Evolutionary conservation across 192 early-diverging fungal species (phyloP), one percentile per base, ranked within the genome.

Genomic region (Helicostylum pulchrum): DNA sequence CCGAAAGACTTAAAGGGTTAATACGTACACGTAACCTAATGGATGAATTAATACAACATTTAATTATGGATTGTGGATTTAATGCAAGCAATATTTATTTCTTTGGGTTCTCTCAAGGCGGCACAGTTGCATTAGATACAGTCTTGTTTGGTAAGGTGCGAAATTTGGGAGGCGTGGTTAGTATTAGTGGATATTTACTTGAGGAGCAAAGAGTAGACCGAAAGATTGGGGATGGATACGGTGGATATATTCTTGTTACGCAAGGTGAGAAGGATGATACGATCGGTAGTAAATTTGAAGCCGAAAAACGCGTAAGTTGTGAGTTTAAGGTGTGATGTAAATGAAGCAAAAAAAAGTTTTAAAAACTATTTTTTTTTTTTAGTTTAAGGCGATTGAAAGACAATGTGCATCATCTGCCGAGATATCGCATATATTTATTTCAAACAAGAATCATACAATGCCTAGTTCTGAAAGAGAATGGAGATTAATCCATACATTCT

Each of bases 71-170:
- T 8, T 79, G 78, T 56, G 67, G 73, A n/a, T 86, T 78, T 63
- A 51, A 59, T 0, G 57, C 76, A 5, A 54, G 58, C 36, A 68
- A 76, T 20, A 79, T 90, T 31, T 80, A 84, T 45, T 54, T 92
- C 3, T 83, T 93, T 72, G 91, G 91, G 3, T 93, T 91, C 68
- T 81, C 86, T 10, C 88, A 93, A 47, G 91, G 91, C 39, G 91
- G 78, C 2, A 70, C 77, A 4, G 78, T 83, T 14, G 88, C 88
- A 31, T 54, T 93, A 53, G 87, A 91, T 67, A 12, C 86, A 26
- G 86, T 77, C 0, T 69, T 88, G 8, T 80, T 85, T 51, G 85
- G 85, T 20, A 67, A 65, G 7, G 21, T 63, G 0, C 17, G 47
- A 14, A 62, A 66, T 31, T 48, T 90, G n/a, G 77, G 80, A 3